Conservation (phyloP, 2,329 filamentous ascomycete species). For the Diplodia mutila region DNA sequence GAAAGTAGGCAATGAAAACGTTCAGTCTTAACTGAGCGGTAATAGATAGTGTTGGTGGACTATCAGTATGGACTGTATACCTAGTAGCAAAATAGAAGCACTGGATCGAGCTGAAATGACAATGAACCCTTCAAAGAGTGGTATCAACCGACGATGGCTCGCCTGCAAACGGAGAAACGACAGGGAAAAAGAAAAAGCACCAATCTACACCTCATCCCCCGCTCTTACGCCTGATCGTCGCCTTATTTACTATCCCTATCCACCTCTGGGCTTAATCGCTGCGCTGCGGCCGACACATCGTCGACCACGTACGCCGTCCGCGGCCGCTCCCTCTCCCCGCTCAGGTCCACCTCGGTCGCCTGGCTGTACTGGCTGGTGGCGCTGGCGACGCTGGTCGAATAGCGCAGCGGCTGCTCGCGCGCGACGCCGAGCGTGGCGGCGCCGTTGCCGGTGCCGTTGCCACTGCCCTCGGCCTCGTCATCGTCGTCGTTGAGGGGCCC, state of each 20-base stretch:
- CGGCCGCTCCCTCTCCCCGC: neutral
- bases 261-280: neutral
- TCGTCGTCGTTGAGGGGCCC: neutral
- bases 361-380: constrained; percentile 5
- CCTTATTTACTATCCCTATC: neutral
- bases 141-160: constrained; percentile 7
- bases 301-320: constrained; percentile 3
- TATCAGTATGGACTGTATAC: neutral
- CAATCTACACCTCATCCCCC: neutral
- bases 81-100: neutral
- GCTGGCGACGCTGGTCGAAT: neutral
- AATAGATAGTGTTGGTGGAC: neutral
- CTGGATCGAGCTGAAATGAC: neutral
- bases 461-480: neutral
- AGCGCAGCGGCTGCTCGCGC: neutral
- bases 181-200: neutral
- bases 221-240: neutral
- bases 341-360: constrained; percentile 6
- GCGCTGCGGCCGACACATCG: neutral
- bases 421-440: neutral
- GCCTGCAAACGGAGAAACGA: neutral
- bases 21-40: neutral
- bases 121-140: constrained; percentile 17
- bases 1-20: neutral
- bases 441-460: neutral